A percentile compares a stretch with the other conserved stretches of the same genome.
phyloP scores from a whole-genome alignment of 306 rosid genomes.

The Cucurbita argyrosperma region DNA sequence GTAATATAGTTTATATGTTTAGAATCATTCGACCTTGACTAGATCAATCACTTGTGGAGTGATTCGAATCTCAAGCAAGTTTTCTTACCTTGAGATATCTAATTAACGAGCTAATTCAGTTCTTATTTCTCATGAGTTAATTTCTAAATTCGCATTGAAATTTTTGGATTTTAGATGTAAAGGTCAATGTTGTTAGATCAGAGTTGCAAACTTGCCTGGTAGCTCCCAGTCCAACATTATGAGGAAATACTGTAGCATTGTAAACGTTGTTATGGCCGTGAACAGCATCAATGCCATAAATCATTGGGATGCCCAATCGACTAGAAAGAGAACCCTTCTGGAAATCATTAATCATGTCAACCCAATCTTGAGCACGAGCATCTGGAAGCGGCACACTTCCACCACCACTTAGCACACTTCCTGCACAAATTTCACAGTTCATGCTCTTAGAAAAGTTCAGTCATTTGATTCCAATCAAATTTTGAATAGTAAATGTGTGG shows the following conservation, averaged over 20 bases:
- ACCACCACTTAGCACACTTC: constrained; percentile 94
- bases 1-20: too few species aligned
- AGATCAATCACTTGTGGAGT: too few species aligned
- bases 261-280: constrained; percentile 95
- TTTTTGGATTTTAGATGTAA: too few species aligned
- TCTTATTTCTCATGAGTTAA: too few species aligned
- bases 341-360: constrained; percentile 69
- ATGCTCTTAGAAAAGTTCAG: neutral
- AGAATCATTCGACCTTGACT: too few species aligned
- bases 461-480: neutral
- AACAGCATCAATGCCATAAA: constrained; percentile 94
- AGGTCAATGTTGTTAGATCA: too few species aligned
- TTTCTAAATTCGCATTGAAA: too few species aligned
- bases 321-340: constrained; percentile 70
- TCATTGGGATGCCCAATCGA: constrained; percentile 90
- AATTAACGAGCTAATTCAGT: too few species aligned
- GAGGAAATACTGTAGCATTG: constrained; percentile 92
- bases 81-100: too few species aligned
- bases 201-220: constrained; percentile 49
- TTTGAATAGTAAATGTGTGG: neutral
- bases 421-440: constrained; percentile 27
- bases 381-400: constrained; percentile 80
- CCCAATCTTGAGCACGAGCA: constrained; percentile 86
- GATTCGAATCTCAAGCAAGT: too few species aligned
- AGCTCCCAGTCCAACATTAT: constrained; percentile 89